Conservation (phyloP, 2,329 filamentous ascomycete species). For the Arachnopeziza araneosa region DNA sequence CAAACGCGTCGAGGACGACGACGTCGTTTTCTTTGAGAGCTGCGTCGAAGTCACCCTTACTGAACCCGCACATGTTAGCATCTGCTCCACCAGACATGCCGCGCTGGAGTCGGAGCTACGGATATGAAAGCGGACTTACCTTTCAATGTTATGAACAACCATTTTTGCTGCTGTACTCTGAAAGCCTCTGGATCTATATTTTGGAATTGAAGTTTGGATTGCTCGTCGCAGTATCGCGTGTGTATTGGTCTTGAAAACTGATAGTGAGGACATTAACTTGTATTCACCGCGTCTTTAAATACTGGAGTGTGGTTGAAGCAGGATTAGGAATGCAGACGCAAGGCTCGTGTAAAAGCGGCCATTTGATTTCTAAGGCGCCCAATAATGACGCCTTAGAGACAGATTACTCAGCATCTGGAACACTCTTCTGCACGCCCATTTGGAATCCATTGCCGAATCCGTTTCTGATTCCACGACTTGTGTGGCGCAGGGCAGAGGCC, state of each 20-base stretch:
- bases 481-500: not conserved
- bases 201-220: not conserved
- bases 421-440: not conserved
- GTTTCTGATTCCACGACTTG: not conserved
- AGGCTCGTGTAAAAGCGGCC: not conserved
- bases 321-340: not conserved
- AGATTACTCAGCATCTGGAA: not conserved
- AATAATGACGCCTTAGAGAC: not conserved
- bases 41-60: constrained; percentile 52
- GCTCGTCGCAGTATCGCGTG: not conserved
- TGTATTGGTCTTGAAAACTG: not conserved
- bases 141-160: constrained; percentile 40
- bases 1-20: constrained; percentile 81
- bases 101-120: not conserved
- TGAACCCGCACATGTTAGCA: constrained; percentile 31
- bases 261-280: not conserved
- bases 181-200: constrained; percentile 21
- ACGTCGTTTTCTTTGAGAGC: constrained; percentile 51
- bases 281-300: not conserved
- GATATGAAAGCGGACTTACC: constrained; percentile 27
- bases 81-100: not conserved
- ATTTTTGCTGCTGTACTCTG: constrained; percentile 38
- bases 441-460: not conserved
- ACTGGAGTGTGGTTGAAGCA: not conserved
- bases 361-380: not conserved